A percentile compares a stretch with the other conserved stretches of the same genome.
Evolutionary conservation across 2,329 filamentous ascomycete genomes (phyloP).

Genomic region (Aureobasidium subglaciale): DNA sequence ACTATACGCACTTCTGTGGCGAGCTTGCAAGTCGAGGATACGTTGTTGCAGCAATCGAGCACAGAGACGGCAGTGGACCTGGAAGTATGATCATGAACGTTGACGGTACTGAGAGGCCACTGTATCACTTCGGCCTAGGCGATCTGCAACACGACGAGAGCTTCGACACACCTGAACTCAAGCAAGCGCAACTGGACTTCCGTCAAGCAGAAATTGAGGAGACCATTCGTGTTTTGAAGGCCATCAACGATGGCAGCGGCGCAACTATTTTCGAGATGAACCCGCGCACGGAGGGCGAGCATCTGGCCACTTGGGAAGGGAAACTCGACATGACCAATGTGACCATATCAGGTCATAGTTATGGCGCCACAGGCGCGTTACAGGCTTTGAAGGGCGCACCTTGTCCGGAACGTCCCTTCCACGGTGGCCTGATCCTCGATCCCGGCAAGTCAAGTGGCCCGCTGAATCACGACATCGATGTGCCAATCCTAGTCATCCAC

Average conservation of each 20-base stretch:
- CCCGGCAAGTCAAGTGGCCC: slow-evolving; percentile 59
- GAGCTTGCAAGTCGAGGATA: slow-evolving; percentile 41
- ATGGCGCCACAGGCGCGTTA: slow-evolving; percentile 58
- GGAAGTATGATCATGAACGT: slow-evolving; percentile 34
- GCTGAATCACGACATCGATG: slow-evolving; percentile 51
- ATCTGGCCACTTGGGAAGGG: slow-evolving; percentile 44
- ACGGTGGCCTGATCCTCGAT: slow-evolving; percentile 56
- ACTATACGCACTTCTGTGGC: slow-evolving; percentile 40
- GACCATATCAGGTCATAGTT: slow-evolving; percentile 57
- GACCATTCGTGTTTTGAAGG: slow-evolving; percentile 35
- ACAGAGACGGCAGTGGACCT: slow-evolving; percentile 41
- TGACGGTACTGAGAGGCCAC: slow-evolving; percentile 24
- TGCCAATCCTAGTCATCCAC: slow-evolving; percentile 56
- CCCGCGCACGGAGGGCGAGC: slow-evolving; percentile 41
- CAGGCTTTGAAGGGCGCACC: slow-evolving; percentile 50
- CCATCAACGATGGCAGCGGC: slow-evolving; percentile 33
- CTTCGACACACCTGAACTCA: slow-evolving; percentile 29
- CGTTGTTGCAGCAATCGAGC: slow-evolving; percentile 41
- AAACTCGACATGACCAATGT: slow-evolving; percentile 51
- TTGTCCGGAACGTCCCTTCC: slow-evolving; percentile 39
- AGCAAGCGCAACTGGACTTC: slow-evolving; percentile 37
- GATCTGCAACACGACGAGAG: slow-evolving; percentile 18
- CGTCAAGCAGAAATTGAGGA: slow-evolving; percentile 41
- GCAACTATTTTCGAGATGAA: slow-evolving; percentile 35
- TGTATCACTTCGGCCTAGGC: neutral